Evolutionary conservation across 2,329 filamentous ascomycete genomes (phyloP), one percentile per base, ranked within the genome.

Genomic region (Colletotrichum tofieldiae): DNA sequence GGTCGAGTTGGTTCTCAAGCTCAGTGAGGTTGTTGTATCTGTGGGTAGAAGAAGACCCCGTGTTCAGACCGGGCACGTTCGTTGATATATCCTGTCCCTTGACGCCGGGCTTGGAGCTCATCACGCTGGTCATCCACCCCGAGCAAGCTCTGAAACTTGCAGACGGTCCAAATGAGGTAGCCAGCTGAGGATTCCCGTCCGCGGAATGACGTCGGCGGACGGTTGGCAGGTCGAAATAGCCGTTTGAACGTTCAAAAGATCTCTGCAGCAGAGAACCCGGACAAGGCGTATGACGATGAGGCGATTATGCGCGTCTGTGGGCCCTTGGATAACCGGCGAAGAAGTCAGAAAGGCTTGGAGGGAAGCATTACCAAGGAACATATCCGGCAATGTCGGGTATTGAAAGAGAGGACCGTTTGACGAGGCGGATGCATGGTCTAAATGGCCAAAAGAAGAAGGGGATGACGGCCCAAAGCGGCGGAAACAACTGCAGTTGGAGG

Each of bases 1-100:
- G 58, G 45, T 43, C 54, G 32, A 73, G 5, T 16, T 65, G 43
- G 23, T 35, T 32, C 23, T 52, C 11, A 7, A 55, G 45, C 20
- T 59, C 45, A 1, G 20, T 43, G 45, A 39, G 49, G 47, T 60
- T 45, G 7, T 45, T 69, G 65, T 69, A n/a, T 45, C 11, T 49
- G 47, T 35, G 67, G 49, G 20, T 52, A 9, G 9, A 51, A 29
- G 32, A 39, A 65, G n/a, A 49, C 16, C 29, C 12, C 20, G 41
- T 37, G 6, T 71, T 52, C 5, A 18, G 45, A 12, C 12, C 43
- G 51, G 71, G 58, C 29, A 56, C 65, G 39, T 20, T 29, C 45
- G 51, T 52, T 71, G 49, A 61, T 73, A 65, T 70, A 73, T 67
- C 47, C 43, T 62, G 41, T 55, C 23, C 37, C 58, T 26, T 16